phyloP scores from a whole-genome alignment of 257 asterid species.

The Handroanthus guayacan region DNA sequence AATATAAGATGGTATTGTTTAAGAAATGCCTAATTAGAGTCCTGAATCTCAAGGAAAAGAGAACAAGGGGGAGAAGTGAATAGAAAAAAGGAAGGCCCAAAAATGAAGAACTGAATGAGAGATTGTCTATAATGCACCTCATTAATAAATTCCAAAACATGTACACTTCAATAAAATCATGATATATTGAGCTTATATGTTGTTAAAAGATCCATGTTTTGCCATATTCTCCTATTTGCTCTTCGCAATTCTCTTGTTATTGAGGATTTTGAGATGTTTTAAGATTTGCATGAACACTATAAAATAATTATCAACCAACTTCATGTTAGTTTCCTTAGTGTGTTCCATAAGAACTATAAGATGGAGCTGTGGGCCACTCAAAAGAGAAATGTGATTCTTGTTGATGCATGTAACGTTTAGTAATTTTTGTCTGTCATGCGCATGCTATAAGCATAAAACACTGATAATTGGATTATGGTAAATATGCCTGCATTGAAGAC shows the following conservation, averaged over 20 bases:
- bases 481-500: neutral
- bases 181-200: neutral
- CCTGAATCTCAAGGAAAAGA: neutral
- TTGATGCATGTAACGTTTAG: too few relatives aligned
- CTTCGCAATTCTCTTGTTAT: neutral
- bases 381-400: neutral
- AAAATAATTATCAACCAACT: neutral
- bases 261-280: slow-evolving; percentile 12
- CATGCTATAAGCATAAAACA: neutral
- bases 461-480: neutral
- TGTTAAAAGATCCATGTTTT: neutral
- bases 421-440: too few relatives aligned
- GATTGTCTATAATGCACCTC: neutral
- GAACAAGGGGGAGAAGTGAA: neutral
- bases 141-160: neutral
- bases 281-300: neutral
- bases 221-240: neutral
- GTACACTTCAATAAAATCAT: neutral
- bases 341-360: neutral
- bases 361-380: neutral
- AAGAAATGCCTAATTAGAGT: neutral
- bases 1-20: neutral
- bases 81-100: neutral
- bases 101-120: neutral
- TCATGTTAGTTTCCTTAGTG: neutral